These are phyloP conservation scores for Draba incana DNA, from an alignment of 345 rosid genomes.

Conservation along the genomic window DNA sequence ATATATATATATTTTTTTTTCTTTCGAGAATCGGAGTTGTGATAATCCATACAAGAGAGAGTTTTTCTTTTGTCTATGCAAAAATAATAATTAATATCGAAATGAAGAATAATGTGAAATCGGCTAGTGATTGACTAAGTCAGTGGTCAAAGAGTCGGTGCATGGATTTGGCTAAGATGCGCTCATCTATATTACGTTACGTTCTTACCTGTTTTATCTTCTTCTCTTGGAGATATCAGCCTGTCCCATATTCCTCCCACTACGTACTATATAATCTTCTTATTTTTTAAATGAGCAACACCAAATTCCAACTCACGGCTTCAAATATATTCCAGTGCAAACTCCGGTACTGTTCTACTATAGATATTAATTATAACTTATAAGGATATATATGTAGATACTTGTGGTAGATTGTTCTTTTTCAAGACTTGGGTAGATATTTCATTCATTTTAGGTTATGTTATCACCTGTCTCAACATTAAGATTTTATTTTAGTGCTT, in stretches of 20 bases:
- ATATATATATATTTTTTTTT: too few relatives aligned
- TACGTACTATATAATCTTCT: slow-evolving; percentile 9
- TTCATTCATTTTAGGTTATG: too few relatives aligned
- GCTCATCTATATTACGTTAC: slow-evolving; percentile 29
- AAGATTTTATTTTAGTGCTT: too few relatives aligned
- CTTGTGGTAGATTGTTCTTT: too few relatives aligned
- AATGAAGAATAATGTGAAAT: slow-evolving; percentile 34
- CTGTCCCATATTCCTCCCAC: slow-evolving; percentile 24
- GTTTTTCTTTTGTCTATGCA: not conserved
- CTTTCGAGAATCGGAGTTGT: not conserved
- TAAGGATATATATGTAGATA: too few relatives aligned
- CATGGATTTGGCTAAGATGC: slow-evolving; percentile 33
- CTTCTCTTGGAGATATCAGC: slow-evolving; percentile 13
- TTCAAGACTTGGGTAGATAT: too few relatives aligned
- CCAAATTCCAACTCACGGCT: slow-evolving; percentile 25
- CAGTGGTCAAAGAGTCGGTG: slow-evolving; percentile 44
- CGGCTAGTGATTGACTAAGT: slow-evolving; percentile 37
- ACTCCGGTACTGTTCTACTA: too few relatives aligned
- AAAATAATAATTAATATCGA: not conserved
- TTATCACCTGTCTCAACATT: too few relatives aligned
- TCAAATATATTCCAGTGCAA: not conserved
- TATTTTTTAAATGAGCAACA: slow-evolving; percentile 4
- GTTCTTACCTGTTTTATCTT: slow-evolving; percentile 33
- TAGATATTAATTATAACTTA: too few relatives aligned
- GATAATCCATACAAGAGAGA: not conserved